phyloP scores from a whole-genome alignment of 768 basidiomycete species.

The Polyporus arcularius region DNA sequence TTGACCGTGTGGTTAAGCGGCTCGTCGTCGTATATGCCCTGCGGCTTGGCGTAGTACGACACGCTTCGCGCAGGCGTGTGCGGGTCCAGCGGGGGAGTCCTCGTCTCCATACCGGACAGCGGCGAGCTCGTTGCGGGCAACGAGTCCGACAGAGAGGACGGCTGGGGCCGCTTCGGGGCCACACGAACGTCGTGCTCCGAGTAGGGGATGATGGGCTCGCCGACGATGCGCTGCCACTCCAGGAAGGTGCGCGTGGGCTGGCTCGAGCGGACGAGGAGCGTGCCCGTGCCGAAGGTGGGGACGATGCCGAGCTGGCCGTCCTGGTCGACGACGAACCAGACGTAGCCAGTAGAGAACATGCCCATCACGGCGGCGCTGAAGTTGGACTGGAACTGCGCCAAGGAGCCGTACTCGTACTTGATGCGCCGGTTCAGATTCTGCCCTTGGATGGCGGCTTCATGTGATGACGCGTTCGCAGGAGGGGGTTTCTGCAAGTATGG shows the following conservation, averaged over 20 bases:
- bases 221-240: constrained; percentile 13
- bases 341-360: constrained; percentile 77
- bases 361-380: constrained; percentile 78
- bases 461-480: constrained; percentile 34
- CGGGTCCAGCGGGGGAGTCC: constrained; percentile 31
- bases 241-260: constrained; percentile 7
- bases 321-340: constrained; percentile 84
- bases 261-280: constrained; percentile 61
- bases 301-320: constrained; percentile 66
- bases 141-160: background rate
- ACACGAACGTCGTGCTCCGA: constrained; percentile 17
- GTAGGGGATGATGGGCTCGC: constrained; percentile 11
- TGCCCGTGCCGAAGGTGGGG: constrained; percentile 88
- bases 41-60: constrained; percentile 23
- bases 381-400: constrained; percentile 70
- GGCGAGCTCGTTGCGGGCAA: constrained; percentile 38
- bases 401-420: constrained; percentile 55
- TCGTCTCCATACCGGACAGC: constrained; percentile 41
- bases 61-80: constrained; percentile 33
- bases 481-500: constrained; percentile 38
- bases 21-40: background rate
- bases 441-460: constrained; percentile 37
- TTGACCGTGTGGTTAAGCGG: background rate
- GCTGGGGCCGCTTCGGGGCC: constrained; percentile 6
- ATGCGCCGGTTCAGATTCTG: constrained; percentile 42